These are phyloP conservation scores for Sisymbrium irio DNA, from an alignment of 345 rosid genomes.

Conservation along the genomic window DNA sequence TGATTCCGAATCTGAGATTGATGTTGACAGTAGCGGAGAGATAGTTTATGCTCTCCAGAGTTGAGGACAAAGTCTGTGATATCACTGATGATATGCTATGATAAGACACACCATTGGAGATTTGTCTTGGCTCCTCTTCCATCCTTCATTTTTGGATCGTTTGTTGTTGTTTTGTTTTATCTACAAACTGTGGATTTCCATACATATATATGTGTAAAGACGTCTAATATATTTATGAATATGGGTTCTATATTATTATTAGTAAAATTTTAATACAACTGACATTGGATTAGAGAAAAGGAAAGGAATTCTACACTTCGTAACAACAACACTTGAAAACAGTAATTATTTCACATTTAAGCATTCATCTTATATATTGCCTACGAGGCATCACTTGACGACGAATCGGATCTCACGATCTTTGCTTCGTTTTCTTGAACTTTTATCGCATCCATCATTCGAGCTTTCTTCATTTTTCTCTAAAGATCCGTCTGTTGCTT, in stretches of 20 bases:
- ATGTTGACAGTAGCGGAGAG: too few relatives aligned
- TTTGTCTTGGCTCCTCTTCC: too few relatives aligned
- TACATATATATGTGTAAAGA: constrained; percentile 4
- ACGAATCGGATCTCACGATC: not conserved
- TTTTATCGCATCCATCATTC: not conserved
- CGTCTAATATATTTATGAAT: constrained; percentile 11
- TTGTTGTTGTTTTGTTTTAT: not conserved
- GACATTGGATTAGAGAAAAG: too few relatives aligned
- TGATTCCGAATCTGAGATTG: too few relatives aligned
- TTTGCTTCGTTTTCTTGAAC: constrained; percentile 11
- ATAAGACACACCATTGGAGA: too few relatives aligned
- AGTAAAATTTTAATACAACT: too few relatives aligned
- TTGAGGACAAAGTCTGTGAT: too few relatives aligned
- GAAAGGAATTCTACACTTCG: too few relatives aligned
- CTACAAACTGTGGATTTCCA: constrained; percentile 25
- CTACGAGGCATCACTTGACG: not conserved
- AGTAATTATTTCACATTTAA: too few relatives aligned
- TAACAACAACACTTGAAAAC: too few relatives aligned
- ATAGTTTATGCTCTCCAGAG: too few relatives aligned
- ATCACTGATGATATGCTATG: too few relatives aligned
- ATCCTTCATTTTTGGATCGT: constrained; percentile 11
- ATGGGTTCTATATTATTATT: not conserved
- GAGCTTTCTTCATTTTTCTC: not conserved
- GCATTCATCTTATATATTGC: not conserved
- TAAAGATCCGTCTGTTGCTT: not conserved